Conservation (phyloP, 345 rosid species). For the Alliaria petiolata region DNA sequence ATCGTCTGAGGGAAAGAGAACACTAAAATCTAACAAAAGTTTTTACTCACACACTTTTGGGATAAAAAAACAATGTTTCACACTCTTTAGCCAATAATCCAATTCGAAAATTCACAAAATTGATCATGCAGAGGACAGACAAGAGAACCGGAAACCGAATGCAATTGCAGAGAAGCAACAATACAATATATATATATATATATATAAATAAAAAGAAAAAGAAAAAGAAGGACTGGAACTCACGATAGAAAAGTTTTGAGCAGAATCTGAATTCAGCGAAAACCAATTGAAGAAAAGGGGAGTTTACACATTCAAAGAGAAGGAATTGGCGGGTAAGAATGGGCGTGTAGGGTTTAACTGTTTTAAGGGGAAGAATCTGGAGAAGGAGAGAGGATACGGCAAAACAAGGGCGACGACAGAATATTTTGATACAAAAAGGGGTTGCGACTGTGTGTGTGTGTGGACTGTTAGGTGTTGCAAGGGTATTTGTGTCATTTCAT, state of each 20-base stretch:
- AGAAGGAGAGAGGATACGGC: too few relatives aligned
- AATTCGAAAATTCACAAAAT: background rate
- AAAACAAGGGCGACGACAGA: background rate
- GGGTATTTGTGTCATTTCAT: background rate
- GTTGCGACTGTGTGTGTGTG: too few relatives aligned
- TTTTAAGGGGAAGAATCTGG: background rate
- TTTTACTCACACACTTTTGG: background rate
- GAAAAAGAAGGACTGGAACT: background rate
- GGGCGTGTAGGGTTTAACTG: slow-evolving; percentile 22
- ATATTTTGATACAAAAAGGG: too few relatives aligned
- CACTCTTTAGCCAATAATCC: background rate
- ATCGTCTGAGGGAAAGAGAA: background rate
- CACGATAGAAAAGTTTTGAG: background rate
- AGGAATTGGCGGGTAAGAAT: slow-evolving; percentile 20
- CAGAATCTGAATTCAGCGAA: background rate
- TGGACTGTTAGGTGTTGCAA: background rate
- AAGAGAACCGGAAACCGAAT: background rate
- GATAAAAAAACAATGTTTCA: background rate
- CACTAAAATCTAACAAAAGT: background rate
- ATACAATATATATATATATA: too few relatives aligned
- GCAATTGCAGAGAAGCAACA: too few relatives aligned
- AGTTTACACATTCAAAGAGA: background rate
- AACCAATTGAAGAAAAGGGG: background rate
- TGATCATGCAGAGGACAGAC: background rate
- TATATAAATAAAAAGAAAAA: too few relatives aligned